These are phyloP conservation scores for Lepidium didymum DNA, from an alignment of 345 rosid species.

Conservation along the genomic window DNA sequence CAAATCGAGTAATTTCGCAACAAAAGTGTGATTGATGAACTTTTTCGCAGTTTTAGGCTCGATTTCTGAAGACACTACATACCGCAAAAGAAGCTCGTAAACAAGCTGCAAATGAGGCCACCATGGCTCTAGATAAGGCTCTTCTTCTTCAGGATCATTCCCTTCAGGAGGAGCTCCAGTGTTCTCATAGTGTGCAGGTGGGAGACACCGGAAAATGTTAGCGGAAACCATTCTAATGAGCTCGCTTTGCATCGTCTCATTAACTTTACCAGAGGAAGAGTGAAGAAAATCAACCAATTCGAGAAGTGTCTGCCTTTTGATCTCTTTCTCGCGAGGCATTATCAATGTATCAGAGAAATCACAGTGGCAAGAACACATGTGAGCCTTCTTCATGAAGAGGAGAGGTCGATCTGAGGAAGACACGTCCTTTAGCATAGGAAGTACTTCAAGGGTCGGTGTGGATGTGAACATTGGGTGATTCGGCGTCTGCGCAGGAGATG, in stretches of 20 bases:
- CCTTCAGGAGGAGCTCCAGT: conserved; percentile 34
- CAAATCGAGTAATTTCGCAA: conserved; percentile 38
- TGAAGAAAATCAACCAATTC: conserved; percentile 33
- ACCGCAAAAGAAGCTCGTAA: conserved; percentile 38
- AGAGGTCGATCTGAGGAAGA: conserved; percentile 34
- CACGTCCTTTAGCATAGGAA: conserved; percentile 32
- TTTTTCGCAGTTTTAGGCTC: conserved; percentile 42
- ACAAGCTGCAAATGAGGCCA: conserved; percentile 47
- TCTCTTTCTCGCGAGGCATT: conserved; percentile 38
- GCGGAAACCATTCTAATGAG: conserved; percentile 33
- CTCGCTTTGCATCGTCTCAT: conserved; percentile 35
- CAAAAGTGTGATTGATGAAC: conserved; percentile 49
- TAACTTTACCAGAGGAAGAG: conserved; percentile 31
- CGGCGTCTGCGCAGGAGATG: conserved; percentile 14
- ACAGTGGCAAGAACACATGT: conserved; percentile 33
- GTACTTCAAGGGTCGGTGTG: conserved; percentile 28
- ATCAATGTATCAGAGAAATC: conserved; percentile 33
- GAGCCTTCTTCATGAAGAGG: conserved; percentile 33
- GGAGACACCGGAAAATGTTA: conserved; percentile 29
- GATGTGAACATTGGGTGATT: conserved; percentile 22
- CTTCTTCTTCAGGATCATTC: conserved; percentile 42
- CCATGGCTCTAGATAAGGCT: conserved; percentile 37
- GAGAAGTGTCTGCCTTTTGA: conserved; percentile 33
- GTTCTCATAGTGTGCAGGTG: conserved; percentile 29
- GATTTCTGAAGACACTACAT: conserved; percentile 35